phyloP scores from a whole-genome alignment of 1,284 basidiomycete genomes.

The Phellinidium pouzarii region DNA sequence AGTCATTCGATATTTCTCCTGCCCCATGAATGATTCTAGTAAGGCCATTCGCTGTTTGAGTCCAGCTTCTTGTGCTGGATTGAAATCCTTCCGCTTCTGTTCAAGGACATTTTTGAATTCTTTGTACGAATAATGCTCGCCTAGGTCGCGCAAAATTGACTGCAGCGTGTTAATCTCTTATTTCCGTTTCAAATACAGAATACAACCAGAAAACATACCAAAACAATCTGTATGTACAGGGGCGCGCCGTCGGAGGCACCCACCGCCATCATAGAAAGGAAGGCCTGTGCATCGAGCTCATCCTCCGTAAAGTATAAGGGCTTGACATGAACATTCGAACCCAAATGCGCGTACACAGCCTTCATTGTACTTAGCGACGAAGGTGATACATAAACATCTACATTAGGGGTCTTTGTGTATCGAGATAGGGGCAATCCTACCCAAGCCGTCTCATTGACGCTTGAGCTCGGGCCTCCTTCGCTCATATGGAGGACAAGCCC shows the following conservation, averaged over 20 bases:
- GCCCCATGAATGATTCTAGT: constrained; percentile 43
- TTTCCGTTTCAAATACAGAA: constrained; percentile 16
- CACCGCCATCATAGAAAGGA: constrained; percentile 63
- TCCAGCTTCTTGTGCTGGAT: constrained; percentile 42
- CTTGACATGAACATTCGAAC: constrained; percentile 40
- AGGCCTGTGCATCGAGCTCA: constrained; percentile 60
- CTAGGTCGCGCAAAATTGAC: constrained; percentile 41
- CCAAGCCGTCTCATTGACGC: constrained; percentile 62
- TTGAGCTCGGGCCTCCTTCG: constrained; percentile 49
- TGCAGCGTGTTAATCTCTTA: constrained; percentile 19
- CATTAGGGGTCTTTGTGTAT: constrained; percentile 37
- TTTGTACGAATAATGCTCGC: constrained; percentile 38
- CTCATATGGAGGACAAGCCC: constrained; percentile 65
- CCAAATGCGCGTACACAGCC: constrained; percentile 46
- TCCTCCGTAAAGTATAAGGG: constrained; percentile 52
- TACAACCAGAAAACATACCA: constrained; percentile 34
- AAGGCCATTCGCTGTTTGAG: constrained; percentile 55
- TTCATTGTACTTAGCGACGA: constrained; percentile 58
- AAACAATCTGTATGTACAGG: constrained; percentile 56
- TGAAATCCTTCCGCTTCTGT: constrained; percentile 42
- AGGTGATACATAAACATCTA: constrained; percentile 56
- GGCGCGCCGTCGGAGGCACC: constrained; percentile 53
- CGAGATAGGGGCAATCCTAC: constrained; percentile 37
- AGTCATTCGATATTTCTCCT: constrained; percentile 21
- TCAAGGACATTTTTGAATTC: constrained; percentile 44